A percentile compares a stretch with the other conserved stretches of the same genome.
Conservation (phyloP, 352 stramenopile species). For the Pythium insidiosum region DNA sequence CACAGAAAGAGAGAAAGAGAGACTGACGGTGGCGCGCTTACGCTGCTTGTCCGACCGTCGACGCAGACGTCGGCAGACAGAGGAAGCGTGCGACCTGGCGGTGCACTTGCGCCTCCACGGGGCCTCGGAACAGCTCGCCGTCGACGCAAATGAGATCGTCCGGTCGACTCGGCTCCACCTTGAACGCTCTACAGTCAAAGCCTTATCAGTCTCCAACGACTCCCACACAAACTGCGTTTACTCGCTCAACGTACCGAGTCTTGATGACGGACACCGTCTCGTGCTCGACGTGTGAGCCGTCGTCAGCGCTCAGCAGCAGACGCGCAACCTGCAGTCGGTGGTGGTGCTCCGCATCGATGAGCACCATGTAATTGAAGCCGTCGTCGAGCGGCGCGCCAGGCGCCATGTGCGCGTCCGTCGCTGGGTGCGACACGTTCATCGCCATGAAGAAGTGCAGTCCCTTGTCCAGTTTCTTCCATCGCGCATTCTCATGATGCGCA, state of each 20-base stretch:
- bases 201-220: not conserved
- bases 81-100: constrained; percentile 10
- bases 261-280: constrained; percentile 40
- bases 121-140: constrained; percentile 43
- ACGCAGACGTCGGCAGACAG: not conserved
- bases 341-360: constrained; percentile 34
- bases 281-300: constrained; percentile 31
- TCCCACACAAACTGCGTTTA: not conserved
- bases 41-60: not conserved
- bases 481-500: too few relatives aligned
- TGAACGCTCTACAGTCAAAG: constrained; percentile 28
- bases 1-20: too few relatives aligned
- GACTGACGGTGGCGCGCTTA: too few relatives aligned
- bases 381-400: constrained; percentile 22
- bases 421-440: constrained; percentile 23
- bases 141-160: constrained; percentile 52
- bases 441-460: constrained; percentile 28
- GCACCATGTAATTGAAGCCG: constrained; percentile 53
- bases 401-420: constrained; percentile 19
- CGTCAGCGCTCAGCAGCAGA: constrained; percentile 48
- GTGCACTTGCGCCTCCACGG: constrained; percentile 11
- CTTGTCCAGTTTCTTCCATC: constrained; percentile 17
- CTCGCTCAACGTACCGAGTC: constrained; percentile 21
- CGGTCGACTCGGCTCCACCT: constrained; percentile 19
- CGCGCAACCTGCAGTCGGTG: constrained; percentile 25